Percentiles rank a stretch among this genome's conserved stretches.
These are phyloP conservation scores for Aspergillus calidoustus DNA, from an alignment of 2,329 filamentous ascomycete species.

Conservation along the genomic window DNA sequence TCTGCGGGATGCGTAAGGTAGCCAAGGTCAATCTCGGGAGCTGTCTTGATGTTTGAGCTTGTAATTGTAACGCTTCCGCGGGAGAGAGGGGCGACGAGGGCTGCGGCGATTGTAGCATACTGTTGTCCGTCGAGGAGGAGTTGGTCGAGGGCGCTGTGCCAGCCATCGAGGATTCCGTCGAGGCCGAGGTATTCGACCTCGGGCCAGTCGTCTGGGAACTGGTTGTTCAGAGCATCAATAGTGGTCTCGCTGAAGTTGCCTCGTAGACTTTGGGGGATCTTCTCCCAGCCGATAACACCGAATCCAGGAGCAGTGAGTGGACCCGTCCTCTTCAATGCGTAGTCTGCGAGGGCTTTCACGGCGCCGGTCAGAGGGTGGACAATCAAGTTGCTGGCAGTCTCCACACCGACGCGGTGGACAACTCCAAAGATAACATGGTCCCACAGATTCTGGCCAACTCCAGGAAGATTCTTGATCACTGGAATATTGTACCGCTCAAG, in stretches of 20 bases:
- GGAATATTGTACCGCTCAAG: constrained; percentile 13
- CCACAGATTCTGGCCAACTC: constrained; percentile 22
- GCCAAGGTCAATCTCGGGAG: constrained; percentile 50
- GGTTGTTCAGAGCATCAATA: constrained; percentile 18
- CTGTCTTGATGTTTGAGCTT: constrained; percentile 33
- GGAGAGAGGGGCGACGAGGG: constrained; percentile 47
- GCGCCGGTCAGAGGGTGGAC: neutral
- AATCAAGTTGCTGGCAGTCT: constrained; percentile 6
- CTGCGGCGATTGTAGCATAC: constrained; percentile 35
- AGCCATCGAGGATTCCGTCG: constrained; percentile 24
- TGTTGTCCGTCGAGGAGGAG: constrained; percentile 26
- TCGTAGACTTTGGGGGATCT: constrained; percentile 26
- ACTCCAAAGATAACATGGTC: constrained; percentile 19
- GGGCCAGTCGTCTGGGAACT: constrained; percentile 40
- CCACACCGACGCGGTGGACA: constrained; percentile 10
- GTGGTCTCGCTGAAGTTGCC: constrained; percentile 18
- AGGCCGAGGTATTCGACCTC: constrained; percentile 39
- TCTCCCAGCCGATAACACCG: constrained; percentile 29
- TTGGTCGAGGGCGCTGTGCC: constrained; percentile 14
- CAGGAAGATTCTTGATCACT: constrained; percentile 4
- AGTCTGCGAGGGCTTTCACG: constrained; percentile 1
- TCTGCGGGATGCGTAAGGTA: constrained; percentile 50
- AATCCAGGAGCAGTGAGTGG: constrained; percentile 17
- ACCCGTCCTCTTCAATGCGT: constrained; percentile 1
- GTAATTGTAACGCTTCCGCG: constrained; percentile 50